Conservation (phyloP, 257 asterid genomes). For the Salvia hispanica region DNA sequence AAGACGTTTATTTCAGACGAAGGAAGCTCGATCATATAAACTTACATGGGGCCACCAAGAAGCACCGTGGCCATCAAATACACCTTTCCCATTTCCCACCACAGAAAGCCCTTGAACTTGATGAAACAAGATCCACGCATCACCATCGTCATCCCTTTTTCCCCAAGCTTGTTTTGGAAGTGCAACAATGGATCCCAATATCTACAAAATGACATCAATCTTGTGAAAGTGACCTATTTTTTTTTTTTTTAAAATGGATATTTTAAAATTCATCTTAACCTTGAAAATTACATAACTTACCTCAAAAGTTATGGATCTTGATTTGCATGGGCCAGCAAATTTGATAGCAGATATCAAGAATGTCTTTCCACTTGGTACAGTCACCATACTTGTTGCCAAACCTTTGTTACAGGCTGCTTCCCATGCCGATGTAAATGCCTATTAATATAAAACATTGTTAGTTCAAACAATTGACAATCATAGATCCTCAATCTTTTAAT, state of each 20-base stretch:
- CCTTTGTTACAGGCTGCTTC: conserved; percentile 8
- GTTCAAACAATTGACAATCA: background rate
- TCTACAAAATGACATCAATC: background rate
- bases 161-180: conserved; percentile 25
- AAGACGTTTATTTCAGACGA: too few relatives aligned
- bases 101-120: conserved; percentile 22
- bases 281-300: conserved; percentile 1
- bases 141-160: background rate
- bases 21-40: background rate
- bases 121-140: conserved; percentile 24
- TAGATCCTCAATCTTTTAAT: too few relatives aligned
- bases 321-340: conserved; percentile 28
- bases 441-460: too few relatives aligned
- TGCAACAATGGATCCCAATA: conserved; percentile 28
- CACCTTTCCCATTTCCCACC: conserved; percentile 21
- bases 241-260: background rate
- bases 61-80: conserved; percentile 24
- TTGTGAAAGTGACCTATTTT: background rate
- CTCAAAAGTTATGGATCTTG: conserved; percentile 21
- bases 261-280: background rate
- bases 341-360: conserved; percentile 22
- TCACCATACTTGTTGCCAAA: background rate
- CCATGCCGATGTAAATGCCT: conserved; percentile 31
- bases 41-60: conserved; percentile 28
- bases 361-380: conserved; percentile 24